These are phyloP conservation scores for Oehlia diaphana DNA, from an alignment of 192 early-diverging fungal species.

Conservation along the genomic window DNA sequence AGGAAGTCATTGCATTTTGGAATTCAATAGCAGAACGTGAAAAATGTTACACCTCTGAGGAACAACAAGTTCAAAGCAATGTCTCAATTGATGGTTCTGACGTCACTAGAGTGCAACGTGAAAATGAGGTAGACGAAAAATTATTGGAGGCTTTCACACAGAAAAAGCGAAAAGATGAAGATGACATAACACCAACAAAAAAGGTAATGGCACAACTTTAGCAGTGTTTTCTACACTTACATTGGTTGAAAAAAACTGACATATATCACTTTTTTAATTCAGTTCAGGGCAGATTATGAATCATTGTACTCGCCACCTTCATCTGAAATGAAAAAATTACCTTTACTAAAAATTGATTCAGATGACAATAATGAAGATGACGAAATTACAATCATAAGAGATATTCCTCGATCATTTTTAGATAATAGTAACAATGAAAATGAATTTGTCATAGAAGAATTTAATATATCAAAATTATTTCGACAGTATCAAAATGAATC, in stretches of 20 bases:
- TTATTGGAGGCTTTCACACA: too few species aligned
- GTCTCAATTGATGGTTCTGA: constrained; percentile 9
- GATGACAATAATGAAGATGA: neutral
- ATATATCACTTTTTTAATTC: constrained; percentile 13
- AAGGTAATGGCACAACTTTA: constrained; percentile 17
- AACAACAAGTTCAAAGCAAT: neutral
- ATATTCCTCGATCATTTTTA: neutral
- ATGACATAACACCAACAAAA: constrained; percentile 8
- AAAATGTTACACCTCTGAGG: neutral
- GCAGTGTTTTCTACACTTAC: neutral
- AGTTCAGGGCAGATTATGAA: constrained; percentile 24
- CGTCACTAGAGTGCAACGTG: neutral
- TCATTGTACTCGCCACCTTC: constrained; percentile 14
- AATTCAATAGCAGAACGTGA: constrained; percentile 8
- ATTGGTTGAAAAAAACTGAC: neutral
- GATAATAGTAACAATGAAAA: neutral
- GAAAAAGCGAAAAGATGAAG: too few species aligned
- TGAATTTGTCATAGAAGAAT: neutral
- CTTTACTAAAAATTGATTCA: constrained; percentile 6
- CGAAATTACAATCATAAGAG: neutral
- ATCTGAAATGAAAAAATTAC: constrained; percentile 23
- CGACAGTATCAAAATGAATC: neutral
- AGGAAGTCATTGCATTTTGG: constrained; percentile 9
- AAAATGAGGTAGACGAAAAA: too few species aligned
- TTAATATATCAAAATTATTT: constrained; percentile 7